These are phyloP conservation scores for Seminavis robusta DNA, from an alignment of 108 stramenopile species.

Conservation along the genomic window DNA sequence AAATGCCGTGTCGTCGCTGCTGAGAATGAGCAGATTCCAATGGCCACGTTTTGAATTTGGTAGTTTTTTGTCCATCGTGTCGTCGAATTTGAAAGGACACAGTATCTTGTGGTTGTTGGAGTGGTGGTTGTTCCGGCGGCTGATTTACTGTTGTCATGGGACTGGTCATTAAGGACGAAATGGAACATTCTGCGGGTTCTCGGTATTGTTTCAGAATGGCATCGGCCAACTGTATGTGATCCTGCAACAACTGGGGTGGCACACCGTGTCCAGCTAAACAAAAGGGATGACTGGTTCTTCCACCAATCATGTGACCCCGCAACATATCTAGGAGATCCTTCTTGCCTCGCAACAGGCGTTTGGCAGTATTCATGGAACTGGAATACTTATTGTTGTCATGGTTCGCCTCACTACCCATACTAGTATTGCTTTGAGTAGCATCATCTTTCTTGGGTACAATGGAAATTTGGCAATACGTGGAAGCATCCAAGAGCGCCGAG, in stretches of 20 bases:
- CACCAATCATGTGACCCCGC: no score
- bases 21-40: background rate
- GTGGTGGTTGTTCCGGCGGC: background rate
- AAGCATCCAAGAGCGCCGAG: slow-evolving; percentile 25
- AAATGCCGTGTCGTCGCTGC: background rate
- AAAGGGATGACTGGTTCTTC: slow-evolving; percentile 7
- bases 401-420: slow-evolving; percentile 39
- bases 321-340: slow-evolving; percentile 14
- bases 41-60: background rate
- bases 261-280: slow-evolving; percentile 49
- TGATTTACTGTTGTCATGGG: background rate
- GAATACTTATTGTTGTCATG: background rate
- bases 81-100: slow-evolving; percentile 9
- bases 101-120: background rate
- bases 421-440: slow-evolving; percentile 1
- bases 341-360: slow-evolving; percentile 38
- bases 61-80: background rate
- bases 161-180: slow-evolving; percentile 15
- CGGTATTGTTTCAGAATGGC: slow-evolving; percentile 22
- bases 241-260: slow-evolving; percentile 33
- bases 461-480: slow-evolving; percentile 22
- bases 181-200: slow-evolving; percentile 26
- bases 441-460: no score
- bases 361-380: slow-evolving; percentile 18
- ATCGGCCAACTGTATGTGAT: slow-evolving; percentile 40